A percentile compares a stretch with the other conserved stretches of the same genome.
phyloP scores from a whole-genome alignment of 352 stramenopile genomes.

The Phytophthora megakarya region DNA sequence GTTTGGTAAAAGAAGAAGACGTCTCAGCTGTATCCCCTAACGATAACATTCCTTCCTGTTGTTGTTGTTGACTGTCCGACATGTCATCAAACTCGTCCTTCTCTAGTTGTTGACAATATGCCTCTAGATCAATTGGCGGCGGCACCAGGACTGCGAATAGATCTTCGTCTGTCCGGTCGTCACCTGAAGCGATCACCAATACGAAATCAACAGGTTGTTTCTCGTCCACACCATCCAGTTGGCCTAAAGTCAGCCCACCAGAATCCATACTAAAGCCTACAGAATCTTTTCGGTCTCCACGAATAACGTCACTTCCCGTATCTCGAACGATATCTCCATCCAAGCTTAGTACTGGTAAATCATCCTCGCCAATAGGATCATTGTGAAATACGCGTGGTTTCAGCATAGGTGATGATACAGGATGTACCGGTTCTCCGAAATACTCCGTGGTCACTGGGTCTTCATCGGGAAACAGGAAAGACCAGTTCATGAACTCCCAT shows the following conservation, averaged over 20 bases:
- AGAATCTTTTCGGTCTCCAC: slow-evolving; percentile 28
- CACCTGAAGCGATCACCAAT: slow-evolving; percentile 81
- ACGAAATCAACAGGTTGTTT: slow-evolving; percentile 76
- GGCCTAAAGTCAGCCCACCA: slow-evolving; percentile 8
- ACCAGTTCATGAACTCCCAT: slow-evolving; percentile 87
- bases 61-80: slow-evolving; percentile 20
- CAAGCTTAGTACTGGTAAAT: slow-evolving; percentile 4
- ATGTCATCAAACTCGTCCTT: slow-evolving; percentile 58
- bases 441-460: slow-evolving; percentile 66
- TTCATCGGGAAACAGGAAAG: slow-evolving; percentile 68
- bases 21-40: slow-evolving; percentile 16
- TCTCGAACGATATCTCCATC: slow-evolving; percentile 19
- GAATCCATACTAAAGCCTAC: slow-evolving; percentile 16
- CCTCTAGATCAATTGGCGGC: slow-evolving; percentile 81
- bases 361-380: slow-evolving; percentile 13
- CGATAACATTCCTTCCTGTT: slow-evolving; percentile 10
- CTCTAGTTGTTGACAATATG: slow-evolving; percentile 77
- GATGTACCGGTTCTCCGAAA: slow-evolving; percentile 65
- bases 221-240: slow-evolving; percentile 31
- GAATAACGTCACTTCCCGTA: slow-evolving; percentile 11
- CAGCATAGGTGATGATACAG: slow-evolving; percentile 48
- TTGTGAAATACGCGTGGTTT: slow-evolving; percentile 45
- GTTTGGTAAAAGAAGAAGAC: slow-evolving; percentile 12
- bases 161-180: slow-evolving; percentile 86
- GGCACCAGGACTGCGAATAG: slow-evolving; percentile 80